These are phyloP conservation scores for Bipolaris sorokiniana DNA, from an alignment of 2,329 filamentous ascomycete species.

Conservation along the genomic window DNA sequence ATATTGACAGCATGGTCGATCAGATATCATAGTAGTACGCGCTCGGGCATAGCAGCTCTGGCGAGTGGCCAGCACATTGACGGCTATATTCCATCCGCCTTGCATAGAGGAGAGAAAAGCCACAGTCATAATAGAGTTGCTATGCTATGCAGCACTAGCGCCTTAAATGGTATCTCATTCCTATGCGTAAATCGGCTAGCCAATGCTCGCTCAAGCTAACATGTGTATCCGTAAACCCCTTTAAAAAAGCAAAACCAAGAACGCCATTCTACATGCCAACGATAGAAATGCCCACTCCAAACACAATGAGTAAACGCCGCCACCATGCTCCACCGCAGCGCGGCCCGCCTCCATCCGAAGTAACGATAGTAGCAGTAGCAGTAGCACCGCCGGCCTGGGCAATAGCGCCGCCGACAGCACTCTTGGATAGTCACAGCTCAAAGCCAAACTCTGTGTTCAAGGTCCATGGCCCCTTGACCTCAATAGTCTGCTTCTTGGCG, in stretches of 20 bases:
- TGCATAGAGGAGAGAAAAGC: neutral
- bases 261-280: constrained; percentile 7
- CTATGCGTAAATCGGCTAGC: neutral
- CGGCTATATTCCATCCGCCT: no score
- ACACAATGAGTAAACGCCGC: neutral
- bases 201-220: neutral
- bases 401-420: neutral
- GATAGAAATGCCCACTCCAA: neutral
- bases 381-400: neutral
- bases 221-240: neutral
- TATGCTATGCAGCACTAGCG: neutral
- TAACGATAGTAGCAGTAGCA: neutral
- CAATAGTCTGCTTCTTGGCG: constrained; percentile 15
- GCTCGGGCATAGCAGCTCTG: neutral
- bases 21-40: no score
- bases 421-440: constrained; percentile 16
- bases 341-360: neutral
- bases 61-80: neutral
- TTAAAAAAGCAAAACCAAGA: neutral
- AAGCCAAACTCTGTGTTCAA: constrained; percentile 31
- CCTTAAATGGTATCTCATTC: neutral
- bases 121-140: neutral
- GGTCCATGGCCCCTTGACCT: constrained; percentile 40
- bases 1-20: neutral
- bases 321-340: neutral